Conservation (phyloP, 352 stramenopile species). For the Phytophthora gonapodyides region DNA sequence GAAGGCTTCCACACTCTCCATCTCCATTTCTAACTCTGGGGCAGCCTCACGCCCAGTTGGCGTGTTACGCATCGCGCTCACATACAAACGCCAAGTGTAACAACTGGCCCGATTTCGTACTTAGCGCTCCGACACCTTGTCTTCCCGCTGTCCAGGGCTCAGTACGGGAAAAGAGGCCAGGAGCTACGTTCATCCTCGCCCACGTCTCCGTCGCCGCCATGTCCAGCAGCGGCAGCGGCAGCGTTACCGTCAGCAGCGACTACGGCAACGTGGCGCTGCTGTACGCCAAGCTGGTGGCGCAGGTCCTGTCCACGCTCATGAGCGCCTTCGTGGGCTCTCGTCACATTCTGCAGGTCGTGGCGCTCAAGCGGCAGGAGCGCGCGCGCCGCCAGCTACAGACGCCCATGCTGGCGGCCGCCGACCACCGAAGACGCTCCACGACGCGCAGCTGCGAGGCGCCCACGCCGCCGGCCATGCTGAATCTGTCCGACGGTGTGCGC, state of each 20-base stretch:
- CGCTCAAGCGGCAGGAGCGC: conserved; percentile 37
- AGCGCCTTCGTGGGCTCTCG: conserved; percentile 70
- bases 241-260: conserved; percentile 11
- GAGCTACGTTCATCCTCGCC: conserved; percentile 5
- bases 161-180: conserved; percentile 28
- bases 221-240: conserved; percentile 25
- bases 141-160: not conserved
- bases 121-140: conserved; percentile 20
- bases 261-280: conserved; percentile 45
- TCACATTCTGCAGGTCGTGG: conserved; percentile 61
- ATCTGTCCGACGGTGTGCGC: conserved; percentile 15
- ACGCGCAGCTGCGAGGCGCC: conserved; percentile 17
- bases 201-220: conserved; percentile 14
- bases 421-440: conserved; percentile 15
- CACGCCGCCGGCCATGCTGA: conserved; percentile 22
- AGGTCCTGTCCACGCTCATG: conserved; percentile 69
- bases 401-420: conserved; percentile 37
- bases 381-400: conserved; percentile 36
- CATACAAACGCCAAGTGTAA: conserved; percentile 27
- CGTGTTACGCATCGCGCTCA: not conserved
- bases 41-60: no score
- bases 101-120: conserved; percentile 43
- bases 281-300: conserved; percentile 66
- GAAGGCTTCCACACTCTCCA: no score
- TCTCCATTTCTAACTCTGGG: no score